A percentile compares a stretch with the other conserved stretches of the same genome.
These are phyloP conservation scores for Lecanosticta acicola DNA, from an alignment of 2,329 filamentous ascomycete species.

Conservation along the genomic window DNA sequence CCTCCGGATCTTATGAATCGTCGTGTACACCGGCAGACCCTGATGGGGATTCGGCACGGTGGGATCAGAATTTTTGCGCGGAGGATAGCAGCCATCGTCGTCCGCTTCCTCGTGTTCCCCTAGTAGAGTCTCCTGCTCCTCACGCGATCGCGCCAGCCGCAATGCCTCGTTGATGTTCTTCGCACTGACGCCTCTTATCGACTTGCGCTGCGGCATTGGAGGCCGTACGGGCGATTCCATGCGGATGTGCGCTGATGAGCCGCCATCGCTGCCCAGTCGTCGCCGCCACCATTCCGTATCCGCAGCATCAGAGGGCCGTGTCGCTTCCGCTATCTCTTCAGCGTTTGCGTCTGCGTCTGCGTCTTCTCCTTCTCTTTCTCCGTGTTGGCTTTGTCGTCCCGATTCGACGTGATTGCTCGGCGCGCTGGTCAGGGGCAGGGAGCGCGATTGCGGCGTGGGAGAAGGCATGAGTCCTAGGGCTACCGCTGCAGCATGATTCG, in stretches of 20 bases:
- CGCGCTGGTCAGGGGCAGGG: background rate
- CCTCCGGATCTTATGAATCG: constrained; percentile 57
- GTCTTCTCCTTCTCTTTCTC: constrained; percentile 5
- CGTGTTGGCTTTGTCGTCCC: background rate
- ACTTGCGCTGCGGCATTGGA: constrained; percentile 24
- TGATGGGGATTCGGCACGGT: constrained; percentile 52
- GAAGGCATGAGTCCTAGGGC: background rate
- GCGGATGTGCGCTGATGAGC: constrained; percentile 23
- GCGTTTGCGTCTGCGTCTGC: constrained; percentile 1
- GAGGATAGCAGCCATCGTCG: constrained; percentile 42
- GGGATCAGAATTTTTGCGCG: constrained; percentile 34
- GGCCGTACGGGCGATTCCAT: constrained; percentile 27
- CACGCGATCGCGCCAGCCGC: constrained; percentile 38
- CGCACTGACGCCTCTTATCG: constrained; percentile 26
- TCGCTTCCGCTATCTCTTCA: background rate
- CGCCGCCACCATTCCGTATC: background rate
- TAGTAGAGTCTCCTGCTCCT: constrained; percentile 46
- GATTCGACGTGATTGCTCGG: background rate
- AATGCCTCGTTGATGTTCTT: constrained; percentile 36
- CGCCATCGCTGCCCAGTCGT: constrained; percentile 8
- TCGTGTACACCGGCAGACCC: constrained; percentile 67
- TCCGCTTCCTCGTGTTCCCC: constrained; percentile 43
- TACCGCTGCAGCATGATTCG: background rate
- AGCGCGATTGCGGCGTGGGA: background rate
- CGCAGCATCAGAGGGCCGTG: background rate